phyloP scores from a whole-genome alignment of 306 rosid species.

The cucumber (Cucumis sativus) region DNA sequence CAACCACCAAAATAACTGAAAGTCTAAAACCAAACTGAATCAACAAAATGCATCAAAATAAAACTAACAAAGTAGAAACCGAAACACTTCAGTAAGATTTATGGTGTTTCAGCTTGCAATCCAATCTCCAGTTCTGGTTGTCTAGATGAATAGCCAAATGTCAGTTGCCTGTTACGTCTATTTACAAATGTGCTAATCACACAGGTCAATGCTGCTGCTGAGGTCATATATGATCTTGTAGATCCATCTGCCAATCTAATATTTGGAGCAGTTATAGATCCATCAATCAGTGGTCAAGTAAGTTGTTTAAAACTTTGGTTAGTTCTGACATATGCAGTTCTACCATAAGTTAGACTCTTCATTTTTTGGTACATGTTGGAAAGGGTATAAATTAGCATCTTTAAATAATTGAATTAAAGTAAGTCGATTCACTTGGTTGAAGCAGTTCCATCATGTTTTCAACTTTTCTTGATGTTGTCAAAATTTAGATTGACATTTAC shows the following conservation, averaged over 20 bases:
- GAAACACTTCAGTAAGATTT: not conserved
- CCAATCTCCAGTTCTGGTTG: not conserved
- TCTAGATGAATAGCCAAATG: not conserved
- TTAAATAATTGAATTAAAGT: not conserved
- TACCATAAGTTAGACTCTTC: not conserved
- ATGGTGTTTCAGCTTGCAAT: not conserved
- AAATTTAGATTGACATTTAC: not conserved
- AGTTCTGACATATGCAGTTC: not conserved
- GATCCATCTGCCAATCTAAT: constrained; percentile 94
- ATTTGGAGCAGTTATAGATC: constrained; percentile 99
- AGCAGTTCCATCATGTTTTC: not conserved
- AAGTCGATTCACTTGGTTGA: not conserved
- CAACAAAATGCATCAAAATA: not conserved
- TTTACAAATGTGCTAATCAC: constrained; percentile 7
- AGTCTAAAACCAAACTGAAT: not conserved
- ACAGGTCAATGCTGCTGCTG: constrained; percentile 99
- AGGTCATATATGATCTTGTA: constrained; percentile 97
- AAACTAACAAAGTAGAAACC: not conserved
- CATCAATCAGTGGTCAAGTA: constrained; percentile 94
- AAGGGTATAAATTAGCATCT: not conserved
- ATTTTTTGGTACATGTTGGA: not conserved
- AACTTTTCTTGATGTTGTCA: not conserved
- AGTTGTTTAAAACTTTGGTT: constrained; percentile 22
- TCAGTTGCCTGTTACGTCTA: not conserved
- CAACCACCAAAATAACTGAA: not conserved